phyloP scores from a whole-genome alignment of 129 eudicot genomes.

The Erigeron canadensis region DNA sequence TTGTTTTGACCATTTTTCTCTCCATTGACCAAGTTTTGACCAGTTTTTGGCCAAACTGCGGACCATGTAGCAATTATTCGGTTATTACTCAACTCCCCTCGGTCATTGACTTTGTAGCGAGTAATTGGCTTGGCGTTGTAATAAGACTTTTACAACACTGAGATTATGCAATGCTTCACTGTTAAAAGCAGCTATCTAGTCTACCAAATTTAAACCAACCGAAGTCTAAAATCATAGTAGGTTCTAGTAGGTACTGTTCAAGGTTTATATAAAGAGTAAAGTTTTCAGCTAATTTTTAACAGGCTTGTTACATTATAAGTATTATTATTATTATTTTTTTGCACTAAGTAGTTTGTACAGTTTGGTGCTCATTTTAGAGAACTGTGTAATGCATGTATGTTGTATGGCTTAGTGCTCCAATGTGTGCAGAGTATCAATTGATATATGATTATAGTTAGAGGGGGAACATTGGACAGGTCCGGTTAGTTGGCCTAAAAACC shows the following conservation, averaged over 20 bases:
- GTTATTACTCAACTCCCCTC: too few relatives aligned
- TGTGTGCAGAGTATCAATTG: not conserved
- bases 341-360: not conserved
- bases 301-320: not conserved
- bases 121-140: too few relatives aligned
- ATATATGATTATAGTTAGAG: not conserved
- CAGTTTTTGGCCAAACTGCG: too few relatives aligned
- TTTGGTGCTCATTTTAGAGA: conserved; percentile 11
- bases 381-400: not conserved
- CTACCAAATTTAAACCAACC: not conserved
- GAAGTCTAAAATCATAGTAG: not conserved
- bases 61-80: too few relatives aligned
- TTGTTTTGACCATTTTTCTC: too few relatives aligned
- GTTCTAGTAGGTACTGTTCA: not conserved
- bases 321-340: not conserved
- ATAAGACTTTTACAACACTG: too few relatives aligned
- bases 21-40: too few relatives aligned
- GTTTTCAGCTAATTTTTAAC: not conserved
- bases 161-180: not conserved
- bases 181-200: not conserved
- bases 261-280: conserved; percentile 1
- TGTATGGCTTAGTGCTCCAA: not conserved
- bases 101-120: too few relatives aligned
- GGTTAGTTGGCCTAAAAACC: too few relatives aligned
- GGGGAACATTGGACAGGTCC: not conserved